Evolutionary conservation across 768 basidiomycete species (phyloP), one percentile per base, ranked within the genome.

Genomic region (Thelephora ganbajun): DNA sequence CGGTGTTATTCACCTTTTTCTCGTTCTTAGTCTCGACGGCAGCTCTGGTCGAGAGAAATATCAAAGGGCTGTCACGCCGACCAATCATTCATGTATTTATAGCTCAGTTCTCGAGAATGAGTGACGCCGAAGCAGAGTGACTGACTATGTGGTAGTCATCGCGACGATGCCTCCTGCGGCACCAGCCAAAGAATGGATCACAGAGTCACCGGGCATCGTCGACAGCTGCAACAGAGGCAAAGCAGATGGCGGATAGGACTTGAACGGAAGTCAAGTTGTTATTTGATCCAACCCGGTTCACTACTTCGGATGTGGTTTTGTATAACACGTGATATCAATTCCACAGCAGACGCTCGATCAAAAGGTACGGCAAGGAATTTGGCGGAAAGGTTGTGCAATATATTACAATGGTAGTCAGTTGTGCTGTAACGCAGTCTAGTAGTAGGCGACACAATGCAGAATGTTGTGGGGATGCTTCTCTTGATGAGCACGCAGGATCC

Each of bases 381-480:
- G 26, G 26, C 9, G 9, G 9, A 30, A 9, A 30, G 26, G 9
- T 30, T 30, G 26, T 4, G 9, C 26, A 30, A 9, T 30, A 30
- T 9, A 30, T 30, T 9, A 30, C 26, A 30, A 9, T 9, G n/a
- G n/a, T n/a, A n/a, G 9, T 30, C 9, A 30, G 26, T 30, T 30
- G 26, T 9, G 26, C 26, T 30, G 9, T 30, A 9, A 9, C 5
- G 9, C 9, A 9, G 26, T 30, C 26, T 69, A 99, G 63, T 93
- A 98, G 63, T 83, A 98, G 33, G 80, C 87, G 34, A 98, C 85
- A 5, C 86, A 83, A 59, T 97, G 94, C 35, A 98, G 69, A 19
- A 98, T 67, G 61, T 76, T 80, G 63, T 98, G 96, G 1, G 96
- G 91, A 58, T 97, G 92, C 36, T 78, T 83, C 46, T 89, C 86